These are phyloP conservation scores for Diplogelasinospora grovesii DNA, from an alignment of 495 filamentous ascomycete genomes.

Conservation along the genomic window DNA sequence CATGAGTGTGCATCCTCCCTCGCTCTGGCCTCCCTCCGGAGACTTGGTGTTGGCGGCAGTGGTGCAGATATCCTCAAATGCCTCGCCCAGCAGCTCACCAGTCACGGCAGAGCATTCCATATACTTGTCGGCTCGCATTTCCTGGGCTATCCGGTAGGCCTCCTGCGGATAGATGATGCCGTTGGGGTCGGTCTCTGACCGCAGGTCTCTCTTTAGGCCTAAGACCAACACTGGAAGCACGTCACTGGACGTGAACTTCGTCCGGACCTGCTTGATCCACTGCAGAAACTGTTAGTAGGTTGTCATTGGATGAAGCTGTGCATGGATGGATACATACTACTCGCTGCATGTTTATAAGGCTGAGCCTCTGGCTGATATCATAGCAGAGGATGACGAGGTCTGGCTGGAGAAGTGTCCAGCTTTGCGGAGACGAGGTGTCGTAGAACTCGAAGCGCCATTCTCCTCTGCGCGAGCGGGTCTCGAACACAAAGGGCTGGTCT, in stretches of 20 bases:
- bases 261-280: slow-evolving; percentile 65
- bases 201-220: slow-evolving; percentile 75
- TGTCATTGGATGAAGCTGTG: slow-evolving; percentile 3
- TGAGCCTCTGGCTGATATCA: slow-evolving; percentile 63
- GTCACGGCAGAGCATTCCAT: slow-evolving; percentile 85
- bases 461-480: slow-evolving; percentile 53
- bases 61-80: slow-evolving; percentile 69
- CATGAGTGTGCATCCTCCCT: slow-evolving; percentile 34
- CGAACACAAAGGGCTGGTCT: slow-evolving; percentile 79
- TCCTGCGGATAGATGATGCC: slow-evolving; percentile 68
- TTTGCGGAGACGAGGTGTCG: slow-evolving; percentile 68
- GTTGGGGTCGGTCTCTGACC: slow-evolving; percentile 56
- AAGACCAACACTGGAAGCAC: slow-evolving; percentile 67
- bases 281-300: slow-evolving; percentile 23
- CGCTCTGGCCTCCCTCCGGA: slow-evolving; percentile 35
- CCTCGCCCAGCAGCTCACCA: slow-evolving; percentile 68
- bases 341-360: slow-evolving; percentile 54
- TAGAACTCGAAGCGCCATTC: slow-evolving; percentile 70
- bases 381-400: slow-evolving; percentile 74
- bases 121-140: slow-evolving; percentile 79
- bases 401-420: slow-evolving; percentile 67
- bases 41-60: slow-evolving; percentile 59
- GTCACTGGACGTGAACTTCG: slow-evolving; percentile 53
- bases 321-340: slow-evolving; percentile 37
- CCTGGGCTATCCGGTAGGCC: slow-evolving; percentile 67